Evolutionary conservation across 192 early-diverging fungal species (phyloP), one percentile per base, ranked within the genome.

Genomic region (Dispira parvispora): DNA sequence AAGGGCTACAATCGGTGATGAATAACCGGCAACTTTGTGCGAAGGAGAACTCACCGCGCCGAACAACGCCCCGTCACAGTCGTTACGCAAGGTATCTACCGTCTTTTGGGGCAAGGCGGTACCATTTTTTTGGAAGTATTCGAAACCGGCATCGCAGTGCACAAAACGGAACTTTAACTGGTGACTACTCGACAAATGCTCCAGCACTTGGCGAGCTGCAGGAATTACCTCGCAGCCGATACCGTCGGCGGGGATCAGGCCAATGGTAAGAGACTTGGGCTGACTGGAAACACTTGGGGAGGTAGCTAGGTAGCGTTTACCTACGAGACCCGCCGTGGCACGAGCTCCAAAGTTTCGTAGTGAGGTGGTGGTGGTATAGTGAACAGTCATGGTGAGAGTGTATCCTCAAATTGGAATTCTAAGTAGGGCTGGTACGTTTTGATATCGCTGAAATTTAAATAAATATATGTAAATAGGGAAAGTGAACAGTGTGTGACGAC

Each of bases 21-120:
- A 93, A 75, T 98, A 98, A 45, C 96, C 96, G 5, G 86, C 92
- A 21, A 96, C 96, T 77, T 90, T 95, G 80, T 95, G 93, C 21
- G 92, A 94, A 32, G 96, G 96, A 56, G 95, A 98, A 76, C 92
- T 90, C 62, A 98, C 96, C 47, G 92, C 89, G 20, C 96, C 96
- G 77, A 98, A 98, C 61, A 98, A 79, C 14, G 91, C 96, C 8
- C 93, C 93, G 43, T 91, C 82, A 66, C 93, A 96, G 54, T 91
- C 83, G 61, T 73, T 78, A 71, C 85, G 84, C 56, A 96, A 78
- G 45, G 73, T 77, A 13, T 82, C 80, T 6, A 98, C 81, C 16
- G 93, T 98, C 63, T 83, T 76, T 46, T 88, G 80, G 23, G 96
- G 93, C 21, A 98, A 85, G 46, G 96, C 89, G 11, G 81, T 83